Evolutionary conservation across 2,329 filamentous ascomycete species (phyloP), one percentile per base, ranked within the genome.

Genomic region (Fusarium burgessii): DNA sequence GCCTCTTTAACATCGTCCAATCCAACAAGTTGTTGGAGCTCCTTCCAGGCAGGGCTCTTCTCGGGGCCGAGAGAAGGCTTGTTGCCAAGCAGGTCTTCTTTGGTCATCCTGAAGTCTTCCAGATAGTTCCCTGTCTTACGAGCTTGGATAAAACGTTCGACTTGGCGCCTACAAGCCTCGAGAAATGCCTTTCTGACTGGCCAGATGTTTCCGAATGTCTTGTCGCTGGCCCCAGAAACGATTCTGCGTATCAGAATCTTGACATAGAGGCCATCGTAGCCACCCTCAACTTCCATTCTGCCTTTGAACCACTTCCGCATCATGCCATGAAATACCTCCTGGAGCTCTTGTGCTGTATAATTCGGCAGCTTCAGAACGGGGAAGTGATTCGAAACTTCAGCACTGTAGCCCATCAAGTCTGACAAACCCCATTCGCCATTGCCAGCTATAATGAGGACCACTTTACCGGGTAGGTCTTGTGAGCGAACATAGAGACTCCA

Each of bases 191-290:
- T 94, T 47, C 92, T 86, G 1, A 93, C 81, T 0, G 88, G 84
- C 20, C 92, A 84, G 0, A 92, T 91, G 72, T 95, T 94, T 1
- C 90, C 91, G 73, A 93, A 94, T 0, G 90, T 90, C 35, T 89
- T 86, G 2, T 84, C 82, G 0, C 89, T 90, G 3, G 91, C 86
- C 0, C 86, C 86, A 14, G 86, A 81, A 1, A 90, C 90, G 32
- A 93, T 80, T 8, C 91, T 83, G 6, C 89, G 84, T 13, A 88
- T 82, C 3, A 88, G 84, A 49, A 94, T 90, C 0, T 90, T 87
- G 68, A 86, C 84, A 71, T 88, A 93, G 0, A 92, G 82, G 0
- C 91, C 91, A 4, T 78, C 76, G 2, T 83, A 74, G 0, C 90
- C 90, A 29, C 82, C 88, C 61, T 92, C 89, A 17, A 90, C 80